Percentiles rank a stretch among this genome's conserved stretches.
Conservation (phyloP, 2,329 filamentous ascomycete genomes). For the Trichothecium sympodiale region DNA sequence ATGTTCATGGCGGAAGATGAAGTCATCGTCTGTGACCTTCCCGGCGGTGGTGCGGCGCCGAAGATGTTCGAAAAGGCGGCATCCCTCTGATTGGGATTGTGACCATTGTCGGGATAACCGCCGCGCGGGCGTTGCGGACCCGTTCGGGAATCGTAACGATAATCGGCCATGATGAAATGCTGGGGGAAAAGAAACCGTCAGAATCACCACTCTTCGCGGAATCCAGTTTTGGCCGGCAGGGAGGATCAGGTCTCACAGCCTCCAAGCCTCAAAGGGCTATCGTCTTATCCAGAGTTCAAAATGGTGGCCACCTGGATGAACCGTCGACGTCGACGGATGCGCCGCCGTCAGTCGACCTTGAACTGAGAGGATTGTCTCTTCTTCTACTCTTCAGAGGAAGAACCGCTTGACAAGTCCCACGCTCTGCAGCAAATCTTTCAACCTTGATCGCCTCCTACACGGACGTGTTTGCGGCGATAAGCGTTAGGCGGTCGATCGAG, state of each 20-base stretch:
- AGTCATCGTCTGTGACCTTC: conserved; percentile 92
- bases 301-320: conserved; percentile 1
- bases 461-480: too few species aligned
- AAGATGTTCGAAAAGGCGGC: conserved; percentile 96
- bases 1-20: conserved; percentile 44
- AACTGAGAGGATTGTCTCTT: too few species aligned
- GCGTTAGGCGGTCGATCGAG: too few species aligned
- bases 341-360: conserved; percentile 18
- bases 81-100: conserved; percentile 62
- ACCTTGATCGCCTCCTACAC: too few species aligned
- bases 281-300: neutral
- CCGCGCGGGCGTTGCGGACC: conserved; percentile 32
- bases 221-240: neutral
- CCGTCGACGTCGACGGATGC: conserved; percentile 19
- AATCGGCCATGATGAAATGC: conserved; percentile 41
- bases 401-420: too few species aligned
- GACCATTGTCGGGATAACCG: conserved; percentile 37
- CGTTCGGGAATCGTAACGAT: conserved; percentile 41
- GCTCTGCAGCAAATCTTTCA: too few species aligned
- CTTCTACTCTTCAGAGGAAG: too few species aligned
- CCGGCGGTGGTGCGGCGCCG: conserved; percentile 72
- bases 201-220: neutral
- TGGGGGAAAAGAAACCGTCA: neutral
- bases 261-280: neutral
- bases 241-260: neutral